Evolutionary conservation across 2,329 filamentous ascomycete genomes (phyloP), one percentile per base, ranked within the genome.

Genomic region (Aureobasidium leucospermi): DNA sequence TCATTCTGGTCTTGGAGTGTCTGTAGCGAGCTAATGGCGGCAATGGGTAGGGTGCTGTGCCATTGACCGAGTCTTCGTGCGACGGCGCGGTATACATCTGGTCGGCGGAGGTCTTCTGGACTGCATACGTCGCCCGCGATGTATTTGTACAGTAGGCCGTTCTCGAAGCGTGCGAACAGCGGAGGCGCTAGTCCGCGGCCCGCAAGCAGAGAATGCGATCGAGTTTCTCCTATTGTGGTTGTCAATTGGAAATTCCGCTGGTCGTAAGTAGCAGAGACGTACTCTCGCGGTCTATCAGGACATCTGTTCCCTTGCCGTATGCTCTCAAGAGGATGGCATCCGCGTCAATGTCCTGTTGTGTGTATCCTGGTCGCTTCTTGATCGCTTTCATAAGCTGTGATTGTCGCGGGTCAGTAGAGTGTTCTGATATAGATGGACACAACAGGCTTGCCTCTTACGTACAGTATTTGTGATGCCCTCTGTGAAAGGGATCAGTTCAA

Each of bases 381-480:
- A 88, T 76, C n/a, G 86, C 85, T 73, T 92, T 92, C 32, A 58
- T 58, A 64, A 91, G 79, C 51, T 93, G 78, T 52, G 79, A 78
- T 78, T 56, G 51, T 9, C 9, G 6, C 23, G 2, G 47, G 58
- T 60, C 51, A 60, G 49, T 59, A 62, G 49, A 62, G 49, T 48
- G 43, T 5, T 31, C 11, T 23, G 16, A 19, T 7, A 39, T 5
- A 11, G n/a, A 15, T 3, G 5, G 32, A 31, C 32, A 38, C 2
- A 19, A 29, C n/a, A 23, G 48, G 52, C 41, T 23, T 58, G 55
- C 34, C 43, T 59, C 31, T 39, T 36, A 79, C 81, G 66, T 75
- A 85, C 82, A 65, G 92, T 97, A 76, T 99, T 99, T 65, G 94
- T 99, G 76, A 97, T 99, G 70, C 94, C 94, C 69, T 99, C 94